Conservation (phyloP, 148 eudicot species). For the Rhododendron simsii region DNA sequence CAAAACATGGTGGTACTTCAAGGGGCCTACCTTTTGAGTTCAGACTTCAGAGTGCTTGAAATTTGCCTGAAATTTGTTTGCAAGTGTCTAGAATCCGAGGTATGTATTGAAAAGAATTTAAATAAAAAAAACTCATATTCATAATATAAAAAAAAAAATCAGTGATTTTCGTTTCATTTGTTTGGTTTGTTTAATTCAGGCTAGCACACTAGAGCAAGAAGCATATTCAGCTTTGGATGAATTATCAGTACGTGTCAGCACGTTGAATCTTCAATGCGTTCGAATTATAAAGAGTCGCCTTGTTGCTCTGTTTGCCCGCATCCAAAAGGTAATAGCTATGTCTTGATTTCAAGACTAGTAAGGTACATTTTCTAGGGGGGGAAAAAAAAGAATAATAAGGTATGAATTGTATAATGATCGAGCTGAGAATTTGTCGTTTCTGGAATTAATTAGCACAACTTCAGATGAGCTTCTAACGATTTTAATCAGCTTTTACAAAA, state of each 20-base stretch:
- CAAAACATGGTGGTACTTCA: neutral
- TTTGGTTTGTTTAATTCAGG: neutral
- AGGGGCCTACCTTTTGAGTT: neutral
- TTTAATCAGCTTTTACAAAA: neutral
- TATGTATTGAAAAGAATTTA: neutral
- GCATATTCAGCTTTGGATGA: conserved; percentile 45
- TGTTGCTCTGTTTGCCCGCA: conserved; percentile 39
- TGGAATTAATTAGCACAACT: neutral
- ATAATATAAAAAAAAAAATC: neutral
- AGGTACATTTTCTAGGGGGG: too few species aligned
- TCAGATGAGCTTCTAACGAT: neutral
- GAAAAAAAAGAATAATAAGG: neutral
- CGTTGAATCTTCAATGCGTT: conserved; percentile 39
- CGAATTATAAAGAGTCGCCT: conserved; percentile 40
- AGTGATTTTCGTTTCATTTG: neutral
- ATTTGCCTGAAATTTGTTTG: conserved; percentile 7
- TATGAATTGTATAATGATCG: neutral
- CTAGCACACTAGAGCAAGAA: conserved; percentile 32
- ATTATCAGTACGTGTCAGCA: conserved; percentile 31
- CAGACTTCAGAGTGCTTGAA: conserved; percentile 8
- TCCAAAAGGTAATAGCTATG: conserved; percentile 27
- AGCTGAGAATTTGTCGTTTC: neutral
- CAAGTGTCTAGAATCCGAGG: conserved; percentile 4
- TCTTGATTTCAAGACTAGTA: neutral
- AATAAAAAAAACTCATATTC: neutral